phyloP scores from a whole-genome alignment of 257 asterid species.

The Asclepias syriaca region DNA sequence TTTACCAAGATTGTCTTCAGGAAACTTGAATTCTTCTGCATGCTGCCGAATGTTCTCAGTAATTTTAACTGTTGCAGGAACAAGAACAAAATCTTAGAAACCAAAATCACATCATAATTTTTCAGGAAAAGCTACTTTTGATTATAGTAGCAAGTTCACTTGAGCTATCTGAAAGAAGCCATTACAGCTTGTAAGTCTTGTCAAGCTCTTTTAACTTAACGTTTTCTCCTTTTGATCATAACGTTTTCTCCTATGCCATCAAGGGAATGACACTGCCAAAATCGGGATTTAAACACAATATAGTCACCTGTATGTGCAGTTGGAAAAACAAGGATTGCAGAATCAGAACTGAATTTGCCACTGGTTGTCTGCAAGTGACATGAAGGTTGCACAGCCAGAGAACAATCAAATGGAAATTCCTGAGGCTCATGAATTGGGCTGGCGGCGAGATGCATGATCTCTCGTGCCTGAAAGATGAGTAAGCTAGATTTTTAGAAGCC shows the following conservation, averaged over 20 bases:
- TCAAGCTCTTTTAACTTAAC: not conserved
- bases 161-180: not conserved
- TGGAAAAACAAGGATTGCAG: constrained; percentile 48
- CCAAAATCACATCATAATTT: constrained; percentile 3
- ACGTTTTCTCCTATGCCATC: not conserved
- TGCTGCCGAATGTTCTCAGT: constrained; percentile 38
- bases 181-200: no score
- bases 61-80: constrained; percentile 46
- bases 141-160: constrained; percentile 8
- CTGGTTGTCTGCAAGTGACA: constrained; percentile 42
- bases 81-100: constrained; percentile 11
- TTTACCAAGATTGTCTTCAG: constrained; percentile 62
- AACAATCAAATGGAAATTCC: constrained; percentile 45
- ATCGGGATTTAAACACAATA: constrained; percentile 2
- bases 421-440: constrained; percentile 57
- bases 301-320: constrained; percentile 56
- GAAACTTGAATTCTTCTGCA: constrained; percentile 48
- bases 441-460: constrained; percentile 79
- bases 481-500: constrained; percentile 18
- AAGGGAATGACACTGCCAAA: not conserved
- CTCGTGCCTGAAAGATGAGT: constrained; percentile 50
- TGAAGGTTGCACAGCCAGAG: constrained; percentile 44
- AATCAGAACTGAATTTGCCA: constrained; percentile 42
- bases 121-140: not conserved
- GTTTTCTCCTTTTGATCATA: not conserved